Evolutionary conservation across 306 rosid species (phyloP), one percentile per base, ranked within the genome.

Genomic region (Chamaecrista fasciculata): DNA sequence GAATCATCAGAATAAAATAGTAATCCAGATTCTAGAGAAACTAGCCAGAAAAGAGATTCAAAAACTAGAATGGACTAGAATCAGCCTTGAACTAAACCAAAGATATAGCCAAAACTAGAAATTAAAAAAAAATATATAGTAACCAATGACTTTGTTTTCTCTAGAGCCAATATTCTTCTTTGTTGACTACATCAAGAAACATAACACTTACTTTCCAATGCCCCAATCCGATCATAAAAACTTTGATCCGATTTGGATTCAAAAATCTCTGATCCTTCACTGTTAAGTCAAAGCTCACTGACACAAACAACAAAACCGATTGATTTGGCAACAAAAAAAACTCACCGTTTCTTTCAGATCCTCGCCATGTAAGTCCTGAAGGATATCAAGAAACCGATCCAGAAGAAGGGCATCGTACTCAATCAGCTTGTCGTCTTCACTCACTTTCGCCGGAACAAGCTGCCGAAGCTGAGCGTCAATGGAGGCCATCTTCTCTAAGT

Each of bases 331-430:
- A 16, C 16, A 50, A 10, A 33, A 20, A 74, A 68, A 33, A 53
- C 96, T 83, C 77, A 95, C 99, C 28, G 99, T 91, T 77, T 95
- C 96, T 74, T 78, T 91, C 64, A 95, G 88, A 84, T 91, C 95
- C 74, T 89, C 99, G 10, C 99, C 99, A 58, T 95, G 99, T 50
- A 95, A 87, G 85, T 95, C 96, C 51, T 95, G 96, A n/a, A 95
- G 99, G 78, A 95, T 91, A 64, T 95, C 99, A 71, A 95, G 89
- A 70, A 95, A 95, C 42, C 99, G 99, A 91, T 95, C 97, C 81
- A 95, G 60, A 53, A 91, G 85, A 43, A 95, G 61, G 69, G 99
- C 99, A 76, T 91, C 99, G 60, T 94, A 94, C 85, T 94, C 97
- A 67, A 94, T 66, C 70, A 94, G 84, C 69, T 95, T 88, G 69